Base-by-base conservation (phyloP, 1,139 yeast species). In the Nakaseomyces delphensis region DNA sequence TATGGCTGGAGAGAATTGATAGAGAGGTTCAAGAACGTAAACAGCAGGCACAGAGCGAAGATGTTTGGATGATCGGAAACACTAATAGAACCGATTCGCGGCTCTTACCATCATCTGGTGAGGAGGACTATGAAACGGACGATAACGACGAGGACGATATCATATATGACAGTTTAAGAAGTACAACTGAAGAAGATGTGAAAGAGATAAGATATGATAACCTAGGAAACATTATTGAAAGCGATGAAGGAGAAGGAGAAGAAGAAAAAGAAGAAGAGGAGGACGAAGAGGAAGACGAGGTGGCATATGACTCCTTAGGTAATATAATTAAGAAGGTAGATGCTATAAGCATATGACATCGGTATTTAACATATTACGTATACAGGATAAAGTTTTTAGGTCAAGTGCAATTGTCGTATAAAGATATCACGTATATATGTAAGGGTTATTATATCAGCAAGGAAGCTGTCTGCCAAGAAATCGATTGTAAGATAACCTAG, bases 51-150 rank as follows among this genome's bases (percentile, higher is more conserved):
- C 64, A 60, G 14, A 67, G 67, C 14, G 79, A 68, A 15, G 95
- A 84, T 62, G 65, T 82, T 4, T 85, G 94, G 95, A 68, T 74
- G 65, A 73, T 77, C 66, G 95, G 95, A 0, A 83, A 81, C 56
- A 80, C 79, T 13, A 86, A 82, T 52, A 75, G 82, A 42, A 49
- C 51, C 23, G 44, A 43, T 36, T 18, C 40, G 3, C 40, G 41
- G 1, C 37, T 33, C 13, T 27, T 44, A 3, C 45, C 49, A 4
- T 43, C 50, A 10, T 53, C 48, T 1, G 60, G 55, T 9, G 57
- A 51, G 1, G 63, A 54, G 7, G 63, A 56, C 3, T 54, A 48
- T 6, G 57, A 52, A 7, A 59, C 51, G 8, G 53, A 48, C 2
- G 52, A 49, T 1, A 60, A 51, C 8, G 62, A 53, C 21, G 57